A percentile compares a stretch with the other conserved stretches of the same genome.
These are phyloP conservation scores for Protea cynaroides DNA, from an alignment of 164 flowering plant genomes.

Conservation along the genomic window DNA sequence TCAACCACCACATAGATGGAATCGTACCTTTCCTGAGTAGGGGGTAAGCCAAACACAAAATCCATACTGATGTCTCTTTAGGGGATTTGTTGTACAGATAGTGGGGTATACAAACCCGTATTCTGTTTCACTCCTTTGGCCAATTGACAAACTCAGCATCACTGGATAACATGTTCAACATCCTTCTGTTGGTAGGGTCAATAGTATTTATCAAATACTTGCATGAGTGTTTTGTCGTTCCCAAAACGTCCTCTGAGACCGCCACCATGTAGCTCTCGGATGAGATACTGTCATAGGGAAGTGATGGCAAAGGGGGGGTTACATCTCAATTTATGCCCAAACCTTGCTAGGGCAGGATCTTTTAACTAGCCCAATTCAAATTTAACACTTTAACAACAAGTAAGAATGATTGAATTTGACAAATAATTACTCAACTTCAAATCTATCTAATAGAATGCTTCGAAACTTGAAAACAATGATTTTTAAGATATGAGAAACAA, in stretches of 20 bases:
- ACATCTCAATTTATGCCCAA: too few relatives aligned
- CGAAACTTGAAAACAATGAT: too few relatives aligned
- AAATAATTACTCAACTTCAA: too few relatives aligned
- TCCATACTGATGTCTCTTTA: conserved; percentile 15
- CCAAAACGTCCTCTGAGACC: background rate
- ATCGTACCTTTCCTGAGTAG: background rate
- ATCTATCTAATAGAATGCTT: too few relatives aligned
- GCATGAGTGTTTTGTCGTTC: background rate
- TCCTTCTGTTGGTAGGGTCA: conserved; percentile 9
- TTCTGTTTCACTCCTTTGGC: conserved; percentile 1
- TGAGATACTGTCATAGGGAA: background rate
- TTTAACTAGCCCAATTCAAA: too few relatives aligned
- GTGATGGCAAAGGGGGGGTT: too few relatives aligned
- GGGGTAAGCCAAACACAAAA: conserved; percentile 12
- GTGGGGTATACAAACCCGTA: conserved; percentile 9
- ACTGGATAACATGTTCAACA: background rate
- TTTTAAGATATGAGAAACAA: too few relatives aligned
- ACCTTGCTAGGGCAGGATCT: too few relatives aligned
- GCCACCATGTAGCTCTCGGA: background rate
- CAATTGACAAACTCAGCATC: conserved; percentile 9
- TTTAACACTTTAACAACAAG: too few relatives aligned
- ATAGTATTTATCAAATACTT: background rate
- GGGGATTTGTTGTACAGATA: background rate
- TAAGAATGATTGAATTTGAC: too few relatives aligned
- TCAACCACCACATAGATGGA: conserved; percentile 12